Base-by-base conservation (phyloP, 1,284 basidiomycete species). In the Sporisorium scitamineum region DNA sequence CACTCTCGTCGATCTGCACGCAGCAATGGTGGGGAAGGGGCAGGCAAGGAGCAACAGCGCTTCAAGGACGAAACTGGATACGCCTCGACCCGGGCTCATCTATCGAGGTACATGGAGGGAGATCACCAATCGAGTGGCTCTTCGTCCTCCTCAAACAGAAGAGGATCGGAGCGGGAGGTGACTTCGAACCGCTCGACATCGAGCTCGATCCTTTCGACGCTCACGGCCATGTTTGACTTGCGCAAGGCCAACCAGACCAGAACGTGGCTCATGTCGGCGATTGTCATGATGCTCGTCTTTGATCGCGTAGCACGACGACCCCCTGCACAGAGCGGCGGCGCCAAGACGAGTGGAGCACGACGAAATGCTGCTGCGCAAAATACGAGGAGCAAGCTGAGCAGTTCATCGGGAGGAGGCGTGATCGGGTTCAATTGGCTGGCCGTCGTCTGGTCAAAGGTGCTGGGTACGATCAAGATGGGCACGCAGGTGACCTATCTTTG, bases 381-480 rank as follows among this genome's bases (percentile, higher is more conserved):
- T 47, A 65, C 65, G 14, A 45, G 74, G 34, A 76, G 61, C 65
- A 68, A 71, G 54, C 54, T 76, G 10, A 55, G 22, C 18, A 44
- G 52, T 11, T 63, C 62, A 37, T 29, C 54, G 5, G 55, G 54
- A 6, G 63, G 56, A 32, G 60, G 67, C 2, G 7, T 70, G 55
- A 31, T 66, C 1, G 55, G 69, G 2, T 53, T 76, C 54, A 61
- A 63, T 22, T 71, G 64, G 74, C 29, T 71, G n/a, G 52, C 68
- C 5, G 37, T 76, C 16, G 31, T 76, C 29, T 76, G 65, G 65
- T 50, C 44, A 24, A 76, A 76, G 57, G 65, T 76, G 32, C 51
- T 72, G 50, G 64, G 61, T 20, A 76, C 74, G 22, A 68, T 76
- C 69, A 76, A 61, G 58, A 76, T 76, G 72, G 74, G 74, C 18